Base-by-base conservation (phyloP, 805 yeast species). In the Yamadazyma scolyti region DNA sequence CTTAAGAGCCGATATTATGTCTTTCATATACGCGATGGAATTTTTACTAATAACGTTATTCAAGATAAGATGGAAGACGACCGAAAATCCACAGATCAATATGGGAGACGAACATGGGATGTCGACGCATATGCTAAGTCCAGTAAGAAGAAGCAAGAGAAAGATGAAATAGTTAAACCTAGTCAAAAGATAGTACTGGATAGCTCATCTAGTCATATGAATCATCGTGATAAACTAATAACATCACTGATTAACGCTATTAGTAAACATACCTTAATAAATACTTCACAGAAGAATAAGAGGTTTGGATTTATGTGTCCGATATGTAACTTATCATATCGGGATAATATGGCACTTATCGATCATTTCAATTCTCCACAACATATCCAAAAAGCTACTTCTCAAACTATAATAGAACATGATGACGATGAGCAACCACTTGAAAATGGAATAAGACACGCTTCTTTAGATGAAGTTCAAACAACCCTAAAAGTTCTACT, bases 221-320 rank as follows among this genome's bases (percentile, higher is more conserved):
- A 43, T 4, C 70, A 63, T 31, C 39, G 71, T 18, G 49, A 56
- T 20, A 46, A 50, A 23, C 47, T 65, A 10, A 35, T 65, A 4
- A 42, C 51, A 6, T 46, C 47, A 21, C 58, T 61, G 47, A 36
- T 65, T 6, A 40, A 42, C 23, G 55, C 68, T 1, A 59, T 65
- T 10, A 50, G 53, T 20, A 48, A 46, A n/a, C 58, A 53, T 34
- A 65, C 63, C 9, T 36, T 65, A 3, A 48, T 65, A 16, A 56
- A 51, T 21, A 33, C 46, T 1, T 50, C 11, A 43, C 66, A 50
- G 31, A 56, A 44, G 25, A 61, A 39, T 76, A 87, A 32, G 70
- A 75, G 83, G 16, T 84, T 85, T 38, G 96, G 97, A 14, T 90
- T 90, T 56, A 73, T 73, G 45, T 93, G 98, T 57, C 83, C 81